These are phyloP conservation scores for Diutina siamensis DNA, from an alignment of 1,139 yeast genomes.

Conservation along the genomic window DNA sequence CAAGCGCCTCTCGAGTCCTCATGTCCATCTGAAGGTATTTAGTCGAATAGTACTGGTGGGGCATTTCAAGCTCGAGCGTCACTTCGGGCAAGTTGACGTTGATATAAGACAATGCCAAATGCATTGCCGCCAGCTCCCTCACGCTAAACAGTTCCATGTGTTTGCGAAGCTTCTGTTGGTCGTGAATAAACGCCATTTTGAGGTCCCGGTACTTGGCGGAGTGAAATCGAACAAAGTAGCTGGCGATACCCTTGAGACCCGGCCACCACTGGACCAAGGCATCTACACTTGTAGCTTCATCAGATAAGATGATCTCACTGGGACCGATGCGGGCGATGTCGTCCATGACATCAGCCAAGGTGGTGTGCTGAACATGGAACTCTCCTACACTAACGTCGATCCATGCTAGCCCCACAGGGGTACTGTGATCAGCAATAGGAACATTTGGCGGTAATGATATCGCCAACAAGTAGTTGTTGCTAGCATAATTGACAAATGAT, in stretches of 20 bases:
- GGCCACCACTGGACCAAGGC: neutral
- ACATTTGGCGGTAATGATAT: conserved; percentile 39
- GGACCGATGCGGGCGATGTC: conserved; percentile 60
- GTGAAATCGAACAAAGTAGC: conserved; percentile 50
- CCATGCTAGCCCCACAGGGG: conserved; percentile 73
- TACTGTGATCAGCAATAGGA: conserved; percentile 28
- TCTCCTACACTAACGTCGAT: conserved; percentile 80
- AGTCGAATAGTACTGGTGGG: conserved; percentile 28
- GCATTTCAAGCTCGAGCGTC: conserved; percentile 25
- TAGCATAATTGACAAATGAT: conserved; percentile 60
- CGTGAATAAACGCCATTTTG: conserved; percentile 30
- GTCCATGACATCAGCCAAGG: conserved; percentile 39
- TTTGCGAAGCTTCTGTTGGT: conserved; percentile 42
- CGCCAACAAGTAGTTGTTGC: conserved; percentile 61
- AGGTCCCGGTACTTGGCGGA: conserved; percentile 20
- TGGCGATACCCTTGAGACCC: conserved; percentile 40
- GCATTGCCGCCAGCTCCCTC: conserved; percentile 33
- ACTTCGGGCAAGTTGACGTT: conserved; percentile 31
- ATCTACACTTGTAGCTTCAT: neutral
- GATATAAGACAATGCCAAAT: conserved; percentile 30
- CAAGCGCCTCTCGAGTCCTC: conserved; percentile 73
- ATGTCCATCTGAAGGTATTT: conserved; percentile 69
- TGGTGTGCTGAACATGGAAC: conserved; percentile 54
- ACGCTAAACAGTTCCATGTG: conserved; percentile 43
- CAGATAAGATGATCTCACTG: conserved; percentile 43